Percentiles rank a stretch among this genome's conserved stretches.
phyloP scores from a whole-genome alignment of 139 green algal genomes.

The Coccomyxa sp. region DNA sequence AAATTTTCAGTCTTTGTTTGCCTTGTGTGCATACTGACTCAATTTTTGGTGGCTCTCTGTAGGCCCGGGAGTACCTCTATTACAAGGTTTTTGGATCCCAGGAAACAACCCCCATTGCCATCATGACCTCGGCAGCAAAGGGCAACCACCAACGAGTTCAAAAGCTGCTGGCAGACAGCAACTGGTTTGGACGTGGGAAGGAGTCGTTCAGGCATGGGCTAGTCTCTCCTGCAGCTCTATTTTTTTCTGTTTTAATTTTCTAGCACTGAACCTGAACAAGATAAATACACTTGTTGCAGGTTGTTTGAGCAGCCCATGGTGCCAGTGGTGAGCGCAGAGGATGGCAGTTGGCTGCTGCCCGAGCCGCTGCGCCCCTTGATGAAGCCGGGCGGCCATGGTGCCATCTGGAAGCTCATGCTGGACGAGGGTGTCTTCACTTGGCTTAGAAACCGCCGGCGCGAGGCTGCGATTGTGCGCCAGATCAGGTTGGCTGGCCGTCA shows the following conservation, averaged over 20 bases:
- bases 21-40: too few relatives aligned
- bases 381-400: conserved; percentile 96
- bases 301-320: conserved; percentile 88
- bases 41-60: background rate
- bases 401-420: conserved; percentile 98
- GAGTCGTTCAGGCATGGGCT: conserved; percentile 55
- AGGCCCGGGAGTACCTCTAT: conserved; percentile 92
- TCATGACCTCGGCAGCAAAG: conserved; percentile 98
- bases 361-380: conserved; percentile 60
- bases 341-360: conserved; percentile 77
- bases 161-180: conserved; percentile 45
- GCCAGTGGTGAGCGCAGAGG: conserved; percentile 70
- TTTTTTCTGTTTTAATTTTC: background rate
- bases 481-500: conserved; percentile 51
- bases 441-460: conserved; percentile 50
- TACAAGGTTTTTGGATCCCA: conserved; percentile 78
- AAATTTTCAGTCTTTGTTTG: too few relatives aligned
- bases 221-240: conserved; percentile 31
- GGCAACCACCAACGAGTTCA: conserved; percentile 84
- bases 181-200: conserved; percentile 80
- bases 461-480: conserved; percentile 81
- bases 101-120: conserved; percentile 81
- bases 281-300: conserved; percentile 1
- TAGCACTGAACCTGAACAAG: background rate
- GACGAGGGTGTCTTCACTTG: conserved; percentile 89